Percentiles rank a stretch among this genome's conserved stretches.
phyloP scores from a whole-genome alignment of 148 eudicot genomes.

The Simmondsia chinensis region DNA sequence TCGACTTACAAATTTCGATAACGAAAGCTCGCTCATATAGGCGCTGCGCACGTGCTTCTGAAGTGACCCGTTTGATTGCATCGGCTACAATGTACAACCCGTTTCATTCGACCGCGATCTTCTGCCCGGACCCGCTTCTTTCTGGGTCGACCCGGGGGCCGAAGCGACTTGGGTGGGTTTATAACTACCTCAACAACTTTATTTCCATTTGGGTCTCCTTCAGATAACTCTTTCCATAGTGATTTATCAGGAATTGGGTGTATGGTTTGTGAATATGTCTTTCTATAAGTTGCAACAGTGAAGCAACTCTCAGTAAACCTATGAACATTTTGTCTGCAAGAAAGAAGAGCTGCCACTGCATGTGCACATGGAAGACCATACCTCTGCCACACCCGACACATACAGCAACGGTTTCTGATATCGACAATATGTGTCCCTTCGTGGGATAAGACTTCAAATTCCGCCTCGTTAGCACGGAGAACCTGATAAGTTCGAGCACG shows the following conservation, averaged over 20 bases:
- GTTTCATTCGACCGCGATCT: conserved; percentile 41
- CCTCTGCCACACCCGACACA: conserved; percentile 48
- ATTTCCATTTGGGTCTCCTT: conserved; percentile 16
- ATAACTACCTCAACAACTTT: conserved; percentile 18
- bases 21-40: conserved; percentile 13
- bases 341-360: conserved; percentile 46
- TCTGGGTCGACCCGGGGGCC: conserved; percentile 52
- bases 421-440: conserved; percentile 45
- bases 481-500: conserved; percentile 42
- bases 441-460: conserved; percentile 43
- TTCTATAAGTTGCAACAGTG: conserved; percentile 43
- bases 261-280: conserved; percentile 45
- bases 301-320: conserved; percentile 50
- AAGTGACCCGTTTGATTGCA: conserved; percentile 69
- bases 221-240: conserved; percentile 31
- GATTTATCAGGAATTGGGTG: conserved; percentile 51
- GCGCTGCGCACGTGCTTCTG: conserved; percentile 55
- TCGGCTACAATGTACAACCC: conserved; percentile 61
- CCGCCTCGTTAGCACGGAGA: conserved; percentile 51
- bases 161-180: conserved; percentile 47
- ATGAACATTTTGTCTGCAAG: conserved; percentile 47
- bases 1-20: neutral
- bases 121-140: conserved; percentile 49
- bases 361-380: conserved; percentile 57
- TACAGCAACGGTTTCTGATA: conserved; percentile 40